Percentiles rank a stretch among this genome's conserved stretches.
Conservation (phyloP, 345 rosid genomes). For the Hypericum perforatum region DNA sequence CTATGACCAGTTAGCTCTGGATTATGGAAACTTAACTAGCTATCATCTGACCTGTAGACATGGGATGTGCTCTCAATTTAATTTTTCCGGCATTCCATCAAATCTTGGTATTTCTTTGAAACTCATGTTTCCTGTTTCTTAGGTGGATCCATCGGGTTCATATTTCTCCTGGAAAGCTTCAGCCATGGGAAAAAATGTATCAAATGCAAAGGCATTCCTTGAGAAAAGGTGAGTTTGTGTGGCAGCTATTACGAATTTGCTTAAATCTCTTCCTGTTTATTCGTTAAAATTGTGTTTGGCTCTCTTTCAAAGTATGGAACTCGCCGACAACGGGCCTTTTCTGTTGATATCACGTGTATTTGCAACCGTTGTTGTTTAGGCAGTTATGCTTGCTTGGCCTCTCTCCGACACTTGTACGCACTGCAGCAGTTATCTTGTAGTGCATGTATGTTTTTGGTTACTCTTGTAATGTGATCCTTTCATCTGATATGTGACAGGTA, state of each 20-base stretch:
- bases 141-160: slow-evolving; percentile 98
- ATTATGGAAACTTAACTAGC: too few relatives aligned
- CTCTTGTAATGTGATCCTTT: too few relatives aligned
- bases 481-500: slow-evolving; percentile 29
- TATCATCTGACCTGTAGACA: too few relatives aligned
- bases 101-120: not conserved
- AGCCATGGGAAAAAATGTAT: slow-evolving; percentile 95
- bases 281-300: not conserved
- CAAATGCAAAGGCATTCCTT: slow-evolving; percentile 88
- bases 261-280: not conserved
- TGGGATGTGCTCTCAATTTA: too few relatives aligned
- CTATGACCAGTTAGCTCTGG: too few relatives aligned
- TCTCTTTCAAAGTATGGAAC: too few relatives aligned
- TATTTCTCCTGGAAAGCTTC: slow-evolving; percentile 99
- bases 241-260: not conserved
- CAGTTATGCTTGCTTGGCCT: too few relatives aligned
- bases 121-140: slow-evolving; percentile 2
- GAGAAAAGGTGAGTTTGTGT: slow-evolving; percentile 60
- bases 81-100: not conserved
- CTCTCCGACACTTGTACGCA: too few relatives aligned
- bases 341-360: not conserved
- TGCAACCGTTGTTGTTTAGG: not conserved
- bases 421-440: too few relatives aligned
- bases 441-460: too few relatives aligned
- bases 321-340: too few relatives aligned